Percentiles rank a stretch among this genome's conserved stretches.
Evolutionary conservation across 345 rosid species (phyloP).

Genomic region (Bruguiera sexangula): DNA sequence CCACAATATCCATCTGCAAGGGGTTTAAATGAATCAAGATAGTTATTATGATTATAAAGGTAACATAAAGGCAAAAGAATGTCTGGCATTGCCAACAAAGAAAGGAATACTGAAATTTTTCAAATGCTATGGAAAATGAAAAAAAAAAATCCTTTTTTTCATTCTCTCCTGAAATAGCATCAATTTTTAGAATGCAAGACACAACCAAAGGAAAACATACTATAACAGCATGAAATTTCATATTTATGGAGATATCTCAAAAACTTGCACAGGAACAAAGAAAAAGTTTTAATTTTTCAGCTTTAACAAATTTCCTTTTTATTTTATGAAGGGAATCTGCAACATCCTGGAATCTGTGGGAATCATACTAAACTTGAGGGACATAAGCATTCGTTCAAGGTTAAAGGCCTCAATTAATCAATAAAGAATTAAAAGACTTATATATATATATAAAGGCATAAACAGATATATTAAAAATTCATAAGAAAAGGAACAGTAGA

Average conservation of each 20-base stretch:
- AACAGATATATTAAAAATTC: too few relatives aligned
- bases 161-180: not conserved
- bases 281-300: not conserved
- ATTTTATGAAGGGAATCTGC: not conserved
- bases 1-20: conserved; percentile 40
- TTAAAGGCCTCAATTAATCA: not conserved
- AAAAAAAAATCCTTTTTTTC: not conserved
- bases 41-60: not conserved
- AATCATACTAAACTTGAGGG: not conserved
- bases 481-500: too few relatives aligned
- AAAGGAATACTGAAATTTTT: not conserved
- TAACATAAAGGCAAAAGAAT: not conserved
- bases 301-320: not conserved
- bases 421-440: too few relatives aligned
- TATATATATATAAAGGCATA: too few relatives aligned
- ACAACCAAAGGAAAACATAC: not conserved
- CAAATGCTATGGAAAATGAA: conserved; percentile 2
- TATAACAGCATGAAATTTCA: not conserved
- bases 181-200: not conserved
- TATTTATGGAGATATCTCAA: not conserved
- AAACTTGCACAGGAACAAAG: not conserved
- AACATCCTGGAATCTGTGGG: not conserved
- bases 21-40: conserved; percentile 2
- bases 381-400: not conserved
- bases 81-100: not conserved